phyloP scores from a whole-genome alignment of 306 rosid species.

The Castanospermum australe region DNA sequence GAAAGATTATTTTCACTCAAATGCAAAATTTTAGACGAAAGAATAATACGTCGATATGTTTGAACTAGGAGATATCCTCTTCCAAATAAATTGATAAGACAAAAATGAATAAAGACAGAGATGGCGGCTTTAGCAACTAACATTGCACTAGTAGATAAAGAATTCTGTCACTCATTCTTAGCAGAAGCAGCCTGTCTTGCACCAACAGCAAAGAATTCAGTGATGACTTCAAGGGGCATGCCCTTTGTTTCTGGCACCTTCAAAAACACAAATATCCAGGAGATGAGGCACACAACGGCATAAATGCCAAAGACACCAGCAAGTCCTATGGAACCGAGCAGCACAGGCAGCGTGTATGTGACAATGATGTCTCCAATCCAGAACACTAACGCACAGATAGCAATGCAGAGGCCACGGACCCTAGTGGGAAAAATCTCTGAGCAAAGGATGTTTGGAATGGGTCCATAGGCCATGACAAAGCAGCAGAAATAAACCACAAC shows the following conservation, averaged over 20 bases:
- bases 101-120: slow-evolving; percentile 28
- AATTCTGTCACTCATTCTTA: slow-evolving; percentile 42
- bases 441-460: slow-evolving; percentile 78
- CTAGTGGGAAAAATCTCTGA: slow-evolving; percentile 80
- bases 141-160: slow-evolving; percentile 17
- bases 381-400: slow-evolving; percentile 65
- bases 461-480: slow-evolving; percentile 77
- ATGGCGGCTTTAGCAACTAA: background rate
- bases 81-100: slow-evolving; percentile 17
- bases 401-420: slow-evolving; percentile 85
- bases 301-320: slow-evolving; percentile 63
- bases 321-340: slow-evolving; percentile 63
- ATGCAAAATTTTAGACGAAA: slow-evolving; percentile 38
- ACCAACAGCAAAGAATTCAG: slow-evolving; percentile 73
- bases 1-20: slow-evolving; percentile 9
- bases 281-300: slow-evolving; percentile 58
- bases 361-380: slow-evolving; percentile 76
- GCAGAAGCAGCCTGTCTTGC: slow-evolving; percentile 50
- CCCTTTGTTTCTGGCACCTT: slow-evolving; percentile 92
- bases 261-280: slow-evolving; percentile 65
- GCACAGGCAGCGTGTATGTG: slow-evolving; percentile 62
- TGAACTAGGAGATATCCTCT: slow-evolving; percentile 18
- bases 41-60: slow-evolving; percentile 24
- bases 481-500: slow-evolving; percentile 62
- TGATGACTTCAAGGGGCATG: slow-evolving; percentile 89